Evolutionary conservation across 495 filamentous ascomycete species (phyloP).

Genomic region (Neurospora hispaniola): DNA sequence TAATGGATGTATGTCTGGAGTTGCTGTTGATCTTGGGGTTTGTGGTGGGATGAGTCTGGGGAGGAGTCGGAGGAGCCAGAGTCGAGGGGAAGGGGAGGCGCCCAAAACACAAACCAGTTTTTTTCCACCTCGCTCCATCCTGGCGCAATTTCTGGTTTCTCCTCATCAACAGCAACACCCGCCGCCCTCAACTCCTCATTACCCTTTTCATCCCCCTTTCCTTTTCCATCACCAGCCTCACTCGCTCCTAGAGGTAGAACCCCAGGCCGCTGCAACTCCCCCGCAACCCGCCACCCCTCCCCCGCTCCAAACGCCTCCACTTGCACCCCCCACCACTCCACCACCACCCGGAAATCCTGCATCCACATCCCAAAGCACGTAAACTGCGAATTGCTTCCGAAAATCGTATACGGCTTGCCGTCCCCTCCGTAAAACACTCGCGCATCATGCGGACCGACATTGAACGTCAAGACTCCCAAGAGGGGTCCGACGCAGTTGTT

Average conservation of each 20-base stretch:
- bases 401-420: slow-evolving; percentile 31
- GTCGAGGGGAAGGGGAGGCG: slow-evolving; percentile 3
- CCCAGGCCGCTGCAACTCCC: slow-evolving; percentile 36
- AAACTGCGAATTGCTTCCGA: slow-evolving; percentile 37
- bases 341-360: slow-evolving; percentile 37
- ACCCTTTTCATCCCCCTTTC: not conserved
- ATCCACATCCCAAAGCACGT: slow-evolving; percentile 45
- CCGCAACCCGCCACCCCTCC: slow-evolving; percentile 25
- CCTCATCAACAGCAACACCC: not conserved
- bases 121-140: slow-evolving; percentile 34
- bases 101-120: slow-evolving; percentile 51
- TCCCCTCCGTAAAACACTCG: slow-evolving; percentile 41
- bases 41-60: not conserved
- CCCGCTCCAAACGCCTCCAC: not conserved
- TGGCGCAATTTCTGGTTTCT: not conserved
- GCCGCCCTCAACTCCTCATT: not conserved
- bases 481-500: slow-evolving; percentile 31
- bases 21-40: not conserved
- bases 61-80: not conserved
- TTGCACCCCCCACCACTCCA: slow-evolving; percentile 25
- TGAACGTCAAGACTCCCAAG: slow-evolving; percentile 23
- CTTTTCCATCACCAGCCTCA: not conserved
- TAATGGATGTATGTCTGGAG: slow-evolving; percentile 36
- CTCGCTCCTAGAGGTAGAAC: too few relatives aligned
- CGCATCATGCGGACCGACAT: slow-evolving; percentile 41